Evolutionary conservation across 2,329 filamentous ascomycete species (phyloP).

Genomic region (Aspergillus pseudoglaucus): DNA sequence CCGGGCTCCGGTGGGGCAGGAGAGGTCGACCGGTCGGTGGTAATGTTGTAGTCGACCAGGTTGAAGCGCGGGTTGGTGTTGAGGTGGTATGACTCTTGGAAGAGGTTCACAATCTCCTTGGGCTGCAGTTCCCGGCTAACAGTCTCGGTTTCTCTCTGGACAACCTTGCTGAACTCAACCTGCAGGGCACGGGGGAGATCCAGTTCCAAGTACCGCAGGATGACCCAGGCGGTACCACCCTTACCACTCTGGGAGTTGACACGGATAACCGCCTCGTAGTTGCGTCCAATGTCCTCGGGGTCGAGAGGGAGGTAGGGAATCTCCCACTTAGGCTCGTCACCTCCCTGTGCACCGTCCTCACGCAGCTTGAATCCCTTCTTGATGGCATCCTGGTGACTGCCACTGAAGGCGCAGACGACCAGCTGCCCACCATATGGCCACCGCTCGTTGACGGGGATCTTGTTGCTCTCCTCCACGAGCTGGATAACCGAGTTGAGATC

Average conservation of each 20-base stretch:
- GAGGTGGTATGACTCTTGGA: conserved; percentile 81
- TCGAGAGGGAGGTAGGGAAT: conserved; percentile 91
- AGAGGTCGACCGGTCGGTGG: conserved; percentile 70
- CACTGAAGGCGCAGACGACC: conserved; percentile 87
- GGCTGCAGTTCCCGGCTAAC: conserved; percentile 78
- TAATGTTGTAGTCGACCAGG: conserved; percentile 87
- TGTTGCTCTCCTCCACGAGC: conserved; percentile 84
- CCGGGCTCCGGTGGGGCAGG: conserved; percentile 62
- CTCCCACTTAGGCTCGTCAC: conserved; percentile 70
- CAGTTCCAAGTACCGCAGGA: conserved; percentile 79
- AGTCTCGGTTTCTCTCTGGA: conserved; percentile 73
- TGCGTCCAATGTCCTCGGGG: conserved; percentile 86
- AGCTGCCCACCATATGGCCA: conserved; percentile 87
- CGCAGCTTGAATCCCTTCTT: conserved; percentile 74
- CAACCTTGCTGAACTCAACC: conserved; percentile 80
- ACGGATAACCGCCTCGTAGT: conserved; percentile 95
- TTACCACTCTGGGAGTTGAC: conserved; percentile 97
- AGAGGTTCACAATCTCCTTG: conserved; percentile 78
- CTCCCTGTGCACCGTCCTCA: conserved; percentile 51
- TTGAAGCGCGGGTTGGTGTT: conserved; percentile 76
- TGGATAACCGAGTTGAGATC: conserved; percentile 81
- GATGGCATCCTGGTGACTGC: conserved; percentile 92
- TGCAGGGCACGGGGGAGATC: conserved; percentile 90
- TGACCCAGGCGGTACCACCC: conserved; percentile 90
- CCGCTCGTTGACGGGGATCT: conserved; percentile 85